Conservation (phyloP, 371 early-diverging fungal genomes). For the Quaeritorhiza haematococci region DNA sequence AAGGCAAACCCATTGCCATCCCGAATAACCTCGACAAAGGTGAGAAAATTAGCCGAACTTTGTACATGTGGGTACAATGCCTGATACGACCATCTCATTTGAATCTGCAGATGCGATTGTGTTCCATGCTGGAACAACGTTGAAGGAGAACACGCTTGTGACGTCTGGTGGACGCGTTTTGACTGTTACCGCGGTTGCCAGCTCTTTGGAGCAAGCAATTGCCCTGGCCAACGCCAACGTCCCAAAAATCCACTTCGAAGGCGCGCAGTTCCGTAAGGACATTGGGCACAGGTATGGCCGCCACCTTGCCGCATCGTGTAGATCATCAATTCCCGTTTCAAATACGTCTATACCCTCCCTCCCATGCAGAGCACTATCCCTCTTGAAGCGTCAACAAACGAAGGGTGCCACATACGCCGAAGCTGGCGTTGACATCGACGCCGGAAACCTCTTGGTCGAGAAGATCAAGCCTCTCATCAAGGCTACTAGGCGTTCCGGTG, state of each 20-base stretch:
- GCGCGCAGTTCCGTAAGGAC: conserved; percentile 80
- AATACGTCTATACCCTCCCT: too few relatives aligned
- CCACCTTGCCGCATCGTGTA: too few relatives aligned
- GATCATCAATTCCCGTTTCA: neutral
- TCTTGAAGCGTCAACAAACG: conserved; percentile 40
- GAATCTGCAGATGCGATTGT: conserved; percentile 55
- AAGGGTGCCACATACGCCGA: conserved; percentile 72
- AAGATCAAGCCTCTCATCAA: conserved; percentile 92
- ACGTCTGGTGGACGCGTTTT: conserved; percentile 96
- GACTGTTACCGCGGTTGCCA: conserved; percentile 78
- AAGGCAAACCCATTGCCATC: conserved; percentile 72
- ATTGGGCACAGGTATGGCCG: conserved; percentile 79
- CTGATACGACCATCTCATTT: neutral
- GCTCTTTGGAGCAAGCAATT: conserved; percentile 62
- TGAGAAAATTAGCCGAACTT: conserved; percentile 6
- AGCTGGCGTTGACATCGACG: conserved; percentile 94
- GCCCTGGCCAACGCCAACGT: conserved; percentile 20
- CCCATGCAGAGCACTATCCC: conserved; percentile 53
- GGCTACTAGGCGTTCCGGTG: conserved; percentile 82
- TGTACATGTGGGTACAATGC: neutral
- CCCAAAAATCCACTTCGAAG: conserved; percentile 59
- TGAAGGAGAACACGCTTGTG: conserved; percentile 52
- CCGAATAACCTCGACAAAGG: conserved; percentile 18
- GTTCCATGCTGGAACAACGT: conserved; percentile 90
- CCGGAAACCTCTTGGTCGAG: conserved; percentile 90